Evolutionary conservation across 768 basidiomycete genomes (phyloP), one percentile per base, ranked within the genome.

Genomic region (Lentinus brumalis): DNA sequence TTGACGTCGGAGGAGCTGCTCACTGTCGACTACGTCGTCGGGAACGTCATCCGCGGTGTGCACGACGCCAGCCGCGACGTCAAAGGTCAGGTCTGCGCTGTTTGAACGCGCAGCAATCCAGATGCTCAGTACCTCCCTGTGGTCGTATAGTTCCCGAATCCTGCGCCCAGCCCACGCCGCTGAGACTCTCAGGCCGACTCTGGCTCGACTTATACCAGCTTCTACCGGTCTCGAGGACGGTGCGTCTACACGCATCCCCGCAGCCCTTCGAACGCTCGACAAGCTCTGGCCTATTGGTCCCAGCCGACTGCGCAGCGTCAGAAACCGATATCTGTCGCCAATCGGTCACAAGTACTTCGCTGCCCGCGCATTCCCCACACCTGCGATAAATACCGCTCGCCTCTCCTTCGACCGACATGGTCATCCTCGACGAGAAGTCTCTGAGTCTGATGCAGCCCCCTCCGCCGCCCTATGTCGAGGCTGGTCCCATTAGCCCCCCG

Each of bases 401-500:
- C 44, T 38, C 12, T 40, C 59, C 57, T 62, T 39, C 41, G 41
- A 54, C 35, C 61, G 46, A 51, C 52, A 81, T 81, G 79, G 77
- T 82, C 50, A 69, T 81, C 63, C 60, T 81, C 35, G 80, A 81
- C 70, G 80, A 81, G 62, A 81, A 81, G 71, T 68, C 58, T 31
- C 32, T 18, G 15, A 41, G n/a, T 31, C 67, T 65, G 56, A 67
- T 70, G 61, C 58, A 68, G 51, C 74, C 73, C 16, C 73, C 78
- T 26, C 77, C 78, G 1, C 71, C 71, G 6, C 78, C 78, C 4
- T 81, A 81, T 41, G 64, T 57, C 55, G 57, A 71, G 5, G 51
- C 67, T 38, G 52, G 46, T 29, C 62, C 66, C 15, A 51, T 66
- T 51, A 66, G 66, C 14, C 74, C 76, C 3, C 77, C 78, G 7